Percentiles rank a stretch among this genome's conserved stretches.
Conservation (phyloP, 495 filamentous ascomycete genomes). For the Elasticomyces elasticus region DNA sequence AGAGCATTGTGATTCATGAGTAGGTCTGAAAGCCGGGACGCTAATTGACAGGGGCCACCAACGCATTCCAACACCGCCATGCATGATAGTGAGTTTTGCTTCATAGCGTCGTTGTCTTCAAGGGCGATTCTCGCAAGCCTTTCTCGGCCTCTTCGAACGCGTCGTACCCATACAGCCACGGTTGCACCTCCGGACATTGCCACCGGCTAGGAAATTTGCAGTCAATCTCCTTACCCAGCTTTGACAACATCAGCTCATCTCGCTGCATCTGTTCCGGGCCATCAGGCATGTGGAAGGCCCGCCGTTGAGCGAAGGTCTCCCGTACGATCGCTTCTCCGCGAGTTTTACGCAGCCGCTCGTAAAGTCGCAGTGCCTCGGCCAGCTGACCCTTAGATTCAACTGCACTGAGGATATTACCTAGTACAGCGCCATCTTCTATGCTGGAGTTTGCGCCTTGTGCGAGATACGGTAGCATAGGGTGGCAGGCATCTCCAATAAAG, state of each 20-base stretch:
- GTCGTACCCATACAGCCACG: constrained; percentile 28
- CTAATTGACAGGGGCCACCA: too few relatives aligned
- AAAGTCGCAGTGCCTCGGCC: constrained; percentile 15
- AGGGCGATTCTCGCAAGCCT: constrained; percentile 11
- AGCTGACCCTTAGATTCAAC: constrained; percentile 11
- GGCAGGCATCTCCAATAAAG: constrained; percentile 37
- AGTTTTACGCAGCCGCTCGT: constrained; percentile 21
- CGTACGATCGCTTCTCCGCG: constrained; percentile 25
- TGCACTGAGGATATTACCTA: constrained; percentile 19
- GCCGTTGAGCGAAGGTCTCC: constrained; percentile 25
- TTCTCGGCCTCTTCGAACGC: constrained; percentile 18
- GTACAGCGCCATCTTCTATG: constrained; percentile 26
- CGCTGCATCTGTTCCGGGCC: constrained; percentile 23
- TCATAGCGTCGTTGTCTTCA: too few relatives aligned
- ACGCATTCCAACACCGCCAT: too few relatives aligned
- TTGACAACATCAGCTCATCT: constrained; percentile 22
- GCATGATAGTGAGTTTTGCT: too few relatives aligned
- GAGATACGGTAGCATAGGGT: constrained; percentile 29
- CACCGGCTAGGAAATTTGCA: constrained; percentile 24
- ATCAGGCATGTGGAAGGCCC: constrained; percentile 22
- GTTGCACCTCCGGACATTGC: constrained; percentile 24
- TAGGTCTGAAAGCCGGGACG: too few relatives aligned
- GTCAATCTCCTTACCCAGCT: constrained; percentile 23
- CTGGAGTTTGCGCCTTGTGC: constrained; percentile 26
- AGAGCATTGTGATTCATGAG: too few relatives aligned